Percentiles rank a stretch among this genome's conserved stretches.
These are phyloP conservation scores for Ilex asprella DNA, from an alignment of 257 asterid species.

Conservation along the genomic window DNA sequence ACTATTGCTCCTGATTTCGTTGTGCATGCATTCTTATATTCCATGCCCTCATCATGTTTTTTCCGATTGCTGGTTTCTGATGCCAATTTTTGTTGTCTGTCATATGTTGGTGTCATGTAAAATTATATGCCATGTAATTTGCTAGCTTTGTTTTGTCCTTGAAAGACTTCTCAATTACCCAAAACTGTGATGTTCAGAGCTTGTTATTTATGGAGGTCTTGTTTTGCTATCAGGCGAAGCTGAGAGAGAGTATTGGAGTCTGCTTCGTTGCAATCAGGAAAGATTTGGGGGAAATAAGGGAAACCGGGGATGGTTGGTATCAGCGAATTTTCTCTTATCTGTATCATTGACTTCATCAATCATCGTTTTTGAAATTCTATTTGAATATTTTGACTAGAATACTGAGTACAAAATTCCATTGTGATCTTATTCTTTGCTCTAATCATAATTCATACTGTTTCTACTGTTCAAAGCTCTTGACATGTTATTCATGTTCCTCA, in stretches of 20 bases:
- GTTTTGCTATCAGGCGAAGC: conserved; percentile 60
- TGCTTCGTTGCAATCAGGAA: conserved; percentile 54
- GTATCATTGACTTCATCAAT: not conserved
- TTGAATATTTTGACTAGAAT: too few relatives aligned
- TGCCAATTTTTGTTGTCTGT: too few relatives aligned
- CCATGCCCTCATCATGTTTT: too few relatives aligned
- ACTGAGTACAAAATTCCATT: not conserved
- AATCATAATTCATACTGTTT: not conserved
- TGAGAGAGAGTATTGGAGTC: conserved; percentile 83
- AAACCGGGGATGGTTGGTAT: conserved; percentile 65
- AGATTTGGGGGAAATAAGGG: conserved; percentile 50
- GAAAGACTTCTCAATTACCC: not conserved
- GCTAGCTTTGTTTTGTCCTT: not conserved
- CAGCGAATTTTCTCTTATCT: not conserved
- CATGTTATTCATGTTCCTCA: conserved; percentile 7
- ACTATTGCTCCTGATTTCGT: too few relatives aligned
- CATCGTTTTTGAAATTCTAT: too few relatives aligned
- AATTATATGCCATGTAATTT: too few relatives aligned
- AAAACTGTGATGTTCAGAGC: not conserved
- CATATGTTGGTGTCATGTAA: too few relatives aligned
- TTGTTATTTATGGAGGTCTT: not conserved
- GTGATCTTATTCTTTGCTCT: not conserved
- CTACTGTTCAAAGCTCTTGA: not conserved
- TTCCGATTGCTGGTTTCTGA: too few relatives aligned
- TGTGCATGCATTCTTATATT: too few relatives aligned